phyloP scores from a whole-genome alignment of 1,139 yeast genomes.

The Nadsonia commutata region DNA sequence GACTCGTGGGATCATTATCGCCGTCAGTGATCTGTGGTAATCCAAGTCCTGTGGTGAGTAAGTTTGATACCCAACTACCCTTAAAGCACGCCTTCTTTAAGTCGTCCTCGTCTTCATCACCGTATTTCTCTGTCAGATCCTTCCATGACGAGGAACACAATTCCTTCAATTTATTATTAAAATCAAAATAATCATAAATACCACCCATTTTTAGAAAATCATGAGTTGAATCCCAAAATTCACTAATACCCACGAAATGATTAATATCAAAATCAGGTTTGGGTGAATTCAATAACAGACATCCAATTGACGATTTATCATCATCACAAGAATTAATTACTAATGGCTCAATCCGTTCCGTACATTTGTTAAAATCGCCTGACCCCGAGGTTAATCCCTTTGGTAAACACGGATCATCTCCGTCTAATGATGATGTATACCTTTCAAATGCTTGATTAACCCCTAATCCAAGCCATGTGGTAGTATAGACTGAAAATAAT shows the following conservation, averaged over 20 bases:
- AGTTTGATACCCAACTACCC: conserved; percentile 56
- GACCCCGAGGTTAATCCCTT: conserved; percentile 12
- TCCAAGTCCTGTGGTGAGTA: conserved; percentile 60
- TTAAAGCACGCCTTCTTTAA: conserved; percentile 46
- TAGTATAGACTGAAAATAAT: conserved; percentile 28
- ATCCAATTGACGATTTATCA: conserved; percentile 23
- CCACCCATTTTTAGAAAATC: conserved; percentile 30
- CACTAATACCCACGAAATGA: conserved; percentile 67
- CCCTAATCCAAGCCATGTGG: conserved; percentile 63
- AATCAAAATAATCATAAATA: conserved; percentile 23
- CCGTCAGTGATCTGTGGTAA: conserved; percentile 30
- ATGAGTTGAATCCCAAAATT: conserved; percentile 65
- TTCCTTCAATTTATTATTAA: conserved; percentile 31
- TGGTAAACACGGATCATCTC: conserved; percentile 40
- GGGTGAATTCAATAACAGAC: conserved; percentile 33
- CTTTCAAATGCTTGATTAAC: conserved; percentile 56
- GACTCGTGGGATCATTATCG: conserved; percentile 3
- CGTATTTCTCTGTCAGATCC: conserved; percentile 20
- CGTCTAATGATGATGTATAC: too few relatives aligned
- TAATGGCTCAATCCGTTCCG: conserved; percentile 1
- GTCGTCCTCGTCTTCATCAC: conserved; percentile 28
- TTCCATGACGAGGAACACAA: conserved; percentile 34
- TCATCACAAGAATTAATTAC: conserved; percentile 12
- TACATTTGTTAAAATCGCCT: conserved; percentile 7
- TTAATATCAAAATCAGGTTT: conserved; percentile 53